phyloP scores from a whole-genome alignment of 768 basidiomycete species.

The Mycena alexandri region DNA sequence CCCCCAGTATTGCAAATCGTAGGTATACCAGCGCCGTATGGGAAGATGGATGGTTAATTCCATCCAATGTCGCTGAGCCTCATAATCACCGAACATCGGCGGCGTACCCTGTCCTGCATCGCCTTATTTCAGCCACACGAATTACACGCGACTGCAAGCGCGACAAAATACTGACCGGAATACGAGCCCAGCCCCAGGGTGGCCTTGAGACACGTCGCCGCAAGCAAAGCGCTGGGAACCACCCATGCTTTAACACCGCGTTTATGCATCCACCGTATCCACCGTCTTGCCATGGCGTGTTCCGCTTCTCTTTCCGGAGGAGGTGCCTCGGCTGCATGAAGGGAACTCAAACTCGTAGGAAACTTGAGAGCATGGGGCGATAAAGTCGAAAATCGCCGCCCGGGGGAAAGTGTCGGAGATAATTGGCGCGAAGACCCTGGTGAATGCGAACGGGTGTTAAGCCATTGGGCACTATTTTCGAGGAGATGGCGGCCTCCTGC shows the following conservation, averaged over 20 bases:
- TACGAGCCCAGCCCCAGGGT: constrained; percentile 82
- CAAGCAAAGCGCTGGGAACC: constrained; percentile 66
- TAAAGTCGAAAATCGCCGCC: constrained; percentile 27
- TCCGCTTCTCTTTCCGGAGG: constrained; percentile 41
- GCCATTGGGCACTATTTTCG: constrained; percentile 33
- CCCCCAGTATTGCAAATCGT: constrained; percentile 93
- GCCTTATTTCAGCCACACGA: constrained; percentile 12
- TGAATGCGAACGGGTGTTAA: constrained; percentile 11
- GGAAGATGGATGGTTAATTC: constrained; percentile 88
- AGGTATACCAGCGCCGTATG: constrained; percentile 83
- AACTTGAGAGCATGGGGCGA: constrained; percentile 26
- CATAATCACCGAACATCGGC: constrained; percentile 93
- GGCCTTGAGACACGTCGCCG: constrained; percentile 72
- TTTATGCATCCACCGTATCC: constrained; percentile 87
- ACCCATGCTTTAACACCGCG: constrained; percentile 71
- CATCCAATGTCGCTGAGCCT: constrained; percentile 97
- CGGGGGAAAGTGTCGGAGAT: constrained; percentile 31
- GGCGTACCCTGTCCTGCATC: constrained; percentile 73
- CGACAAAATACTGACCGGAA: constrained; percentile 69
- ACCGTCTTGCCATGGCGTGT: constrained; percentile 65
- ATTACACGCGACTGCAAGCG: not conserved
- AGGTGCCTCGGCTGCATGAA: constrained; percentile 20
- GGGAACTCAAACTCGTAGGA: constrained; percentile 31
- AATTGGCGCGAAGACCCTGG: constrained; percentile 31
- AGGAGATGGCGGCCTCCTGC: constrained; percentile 28